Evolutionary conservation across 495 filamentous ascomycete species (phyloP).

Genomic region (Margaritispora aquatica): DNA sequence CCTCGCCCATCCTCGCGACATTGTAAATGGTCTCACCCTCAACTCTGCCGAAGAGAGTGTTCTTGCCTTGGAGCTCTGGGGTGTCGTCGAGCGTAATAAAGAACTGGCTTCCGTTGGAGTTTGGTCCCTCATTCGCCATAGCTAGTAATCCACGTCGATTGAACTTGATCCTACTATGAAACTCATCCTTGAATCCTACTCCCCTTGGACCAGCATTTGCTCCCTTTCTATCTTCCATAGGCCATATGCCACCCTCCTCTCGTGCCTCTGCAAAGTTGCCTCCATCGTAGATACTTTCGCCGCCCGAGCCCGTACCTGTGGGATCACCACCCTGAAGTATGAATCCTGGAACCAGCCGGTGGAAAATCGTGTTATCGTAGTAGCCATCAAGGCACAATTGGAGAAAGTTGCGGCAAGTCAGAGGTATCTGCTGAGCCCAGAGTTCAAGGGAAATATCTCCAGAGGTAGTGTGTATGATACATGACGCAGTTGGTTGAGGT

Average conservation of each 20-base stretch:
- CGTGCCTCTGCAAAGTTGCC: constrained; percentile 58
- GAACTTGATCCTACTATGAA: constrained; percentile 87
- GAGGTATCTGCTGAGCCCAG: constrained; percentile 87
- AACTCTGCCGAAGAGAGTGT: constrained; percentile 90
- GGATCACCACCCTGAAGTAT: constrained; percentile 89
- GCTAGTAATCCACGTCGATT: constrained; percentile 86
- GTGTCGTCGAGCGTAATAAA: constrained; percentile 85
- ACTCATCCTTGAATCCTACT: constrained; percentile 76
- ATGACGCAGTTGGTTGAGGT: constrained; percentile 85
- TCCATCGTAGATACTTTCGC: constrained; percentile 84
- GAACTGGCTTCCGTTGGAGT: constrained; percentile 87
- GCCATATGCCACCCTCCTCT: constrained; percentile 46
- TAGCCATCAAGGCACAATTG: constrained; percentile 92
- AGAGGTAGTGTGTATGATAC: constrained; percentile 78
- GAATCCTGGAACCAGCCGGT: constrained; percentile 87
- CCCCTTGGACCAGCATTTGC: constrained; percentile 45
- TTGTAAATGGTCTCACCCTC: constrained; percentile 96
- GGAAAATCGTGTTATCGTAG: constrained; percentile 88
- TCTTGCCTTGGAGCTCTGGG: constrained; percentile 77
- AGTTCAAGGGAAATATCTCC: constrained; percentile 87
- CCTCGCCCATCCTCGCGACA: constrained; percentile 84
- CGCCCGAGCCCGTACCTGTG: constrained; percentile 79
- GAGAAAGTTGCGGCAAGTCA: constrained; percentile 91
- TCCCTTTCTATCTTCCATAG: constrained; percentile 54
- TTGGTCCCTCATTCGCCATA: constrained; percentile 79